Base-by-base conservation (phyloP, 257 asterid genomes). In the Solanum verrucosum region DNA sequence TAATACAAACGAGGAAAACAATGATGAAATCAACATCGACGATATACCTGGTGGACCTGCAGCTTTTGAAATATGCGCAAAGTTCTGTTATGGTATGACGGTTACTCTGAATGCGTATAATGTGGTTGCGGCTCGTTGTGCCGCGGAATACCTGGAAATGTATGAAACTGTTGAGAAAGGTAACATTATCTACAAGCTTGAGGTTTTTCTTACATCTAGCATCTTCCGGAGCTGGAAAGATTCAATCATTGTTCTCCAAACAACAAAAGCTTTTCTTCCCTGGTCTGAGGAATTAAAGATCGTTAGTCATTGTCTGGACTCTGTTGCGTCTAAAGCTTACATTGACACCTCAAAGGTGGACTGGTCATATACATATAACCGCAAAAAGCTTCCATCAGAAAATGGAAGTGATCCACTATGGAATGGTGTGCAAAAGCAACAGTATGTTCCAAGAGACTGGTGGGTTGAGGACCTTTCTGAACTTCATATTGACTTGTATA, bases 381-480 rank as follows among this genome's bases (percentile, higher is more conserved):
- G 95, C 5, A 92, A 91, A 67, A 93, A 93, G 86, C 94, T 93
- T 12, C 87, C 90, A 6, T 90, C 96, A 2, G 98, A 93, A 87
- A 92, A 88, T 37, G 95, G 91, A 46, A 86, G 90, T 34, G 95
- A 93, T 44, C 65, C 92, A 0, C 91, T 84, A 23, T 92, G 95
- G 95, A 93, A 93, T 35, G 96, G 94, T 74, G 92, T 93, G 88
- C 92, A 91, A 71, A 95, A 93, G 84, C 98, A 90, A 59, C 94
- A 56, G 78, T 68, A 87, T 37, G 97, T 96, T 83, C 99, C 98
- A 1, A 88, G 88, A 49, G 98, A 96, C 88, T 96, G 99, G 99
- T 96, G 99, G 98, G 97, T 95, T 3, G 99, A 95, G 89, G 99
- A 96, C 88, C 92, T 96, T 16, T 96, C 96, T 70, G 98, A 96